A percentile compares a stretch with the other conserved stretches of the same genome.
Evolutionary conservation across 2,329 filamentous ascomycete species (phyloP).

Genomic region (Aphanocladium album): DNA sequence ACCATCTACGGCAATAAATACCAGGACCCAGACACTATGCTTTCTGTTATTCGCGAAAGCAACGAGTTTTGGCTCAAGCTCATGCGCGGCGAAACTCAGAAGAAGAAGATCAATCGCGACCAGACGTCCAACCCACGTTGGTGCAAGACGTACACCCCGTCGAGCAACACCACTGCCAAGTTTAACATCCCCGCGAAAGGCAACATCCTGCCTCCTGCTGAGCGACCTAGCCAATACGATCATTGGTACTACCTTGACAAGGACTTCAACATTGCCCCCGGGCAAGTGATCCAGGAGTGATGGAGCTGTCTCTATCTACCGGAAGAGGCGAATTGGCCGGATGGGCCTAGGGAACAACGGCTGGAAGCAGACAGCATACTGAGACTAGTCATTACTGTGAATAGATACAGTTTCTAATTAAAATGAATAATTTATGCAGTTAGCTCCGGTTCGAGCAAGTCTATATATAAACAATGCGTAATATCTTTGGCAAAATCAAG

Average conservation of each 20-base stretch:
- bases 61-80: conserved; percentile 36
- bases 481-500: not conserved
- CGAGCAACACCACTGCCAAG: conserved; percentile 25
- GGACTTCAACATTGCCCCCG: conserved; percentile 25
- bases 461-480: not conserved
- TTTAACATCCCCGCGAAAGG: conserved; percentile 28
- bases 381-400: no score
- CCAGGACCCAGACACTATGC: conserved; percentile 29
- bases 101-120: conserved; percentile 35
- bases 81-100: conserved; percentile 30
- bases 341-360: no score
- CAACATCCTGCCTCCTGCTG: conserved; percentile 25
- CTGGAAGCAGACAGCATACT: no score
- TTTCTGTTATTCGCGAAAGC: conserved; percentile 29
- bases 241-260: conserved; percentile 34
- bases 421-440: no score
- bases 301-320: no score
- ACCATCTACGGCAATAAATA: conserved; percentile 33
- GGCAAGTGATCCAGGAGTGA: conserved; percentile 7
- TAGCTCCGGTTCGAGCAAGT: not conserved
- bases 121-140: conserved; percentile 31
- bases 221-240: conserved; percentile 28
- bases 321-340: no score
- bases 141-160: conserved; percentile 29
- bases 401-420: no score